Conservation (phyloP, 2,329 filamentous ascomycete genomes). For the Ophiostoma himal-ulmi region DNA sequence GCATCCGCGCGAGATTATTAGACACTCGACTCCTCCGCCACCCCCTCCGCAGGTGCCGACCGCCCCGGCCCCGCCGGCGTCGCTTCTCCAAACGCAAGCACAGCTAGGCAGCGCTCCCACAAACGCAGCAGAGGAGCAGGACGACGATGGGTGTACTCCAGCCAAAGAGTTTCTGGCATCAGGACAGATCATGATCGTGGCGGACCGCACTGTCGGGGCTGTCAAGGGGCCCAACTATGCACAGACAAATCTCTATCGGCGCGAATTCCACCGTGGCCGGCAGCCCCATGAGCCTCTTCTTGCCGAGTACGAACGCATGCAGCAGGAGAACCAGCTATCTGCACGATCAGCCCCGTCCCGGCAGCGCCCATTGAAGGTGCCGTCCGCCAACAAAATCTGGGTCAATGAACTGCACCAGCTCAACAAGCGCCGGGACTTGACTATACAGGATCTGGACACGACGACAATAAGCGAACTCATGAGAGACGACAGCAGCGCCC, state of each 20-base stretch:
- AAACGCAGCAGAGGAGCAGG: constrained; percentile 25
- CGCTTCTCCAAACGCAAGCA: not conserved
- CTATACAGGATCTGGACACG: constrained; percentile 21
- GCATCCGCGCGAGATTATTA: constrained; percentile 43
- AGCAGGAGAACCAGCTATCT: constrained; percentile 37
- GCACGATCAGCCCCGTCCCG: constrained; percentile 12
- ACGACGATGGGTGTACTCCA: constrained; percentile 23
- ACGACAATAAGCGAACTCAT: constrained; percentile 26
- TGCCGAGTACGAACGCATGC: constrained; percentile 39
- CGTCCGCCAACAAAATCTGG: not conserved
- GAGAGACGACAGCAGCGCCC: constrained; percentile 25
- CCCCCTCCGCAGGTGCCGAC: constrained; percentile 29
- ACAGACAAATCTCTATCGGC: constrained; percentile 41
- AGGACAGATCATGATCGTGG: constrained; percentile 39
- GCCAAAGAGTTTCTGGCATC: constrained; percentile 34
- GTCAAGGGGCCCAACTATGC: constrained; percentile 52
- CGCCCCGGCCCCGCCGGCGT: not conserved
- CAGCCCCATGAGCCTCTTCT: constrained; percentile 43
- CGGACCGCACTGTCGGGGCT: constrained; percentile 47
- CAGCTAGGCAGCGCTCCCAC: not conserved
- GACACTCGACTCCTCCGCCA: constrained; percentile 45
- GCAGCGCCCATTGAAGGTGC: not conserved
- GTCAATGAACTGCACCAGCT: constrained; percentile 9
- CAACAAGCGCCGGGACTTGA: constrained; percentile 22
- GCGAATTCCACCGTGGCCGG: constrained; percentile 44